Evolutionary conservation across 768 basidiomycete genomes (phyloP).

Genomic region (Mycena epipterygia): DNA sequence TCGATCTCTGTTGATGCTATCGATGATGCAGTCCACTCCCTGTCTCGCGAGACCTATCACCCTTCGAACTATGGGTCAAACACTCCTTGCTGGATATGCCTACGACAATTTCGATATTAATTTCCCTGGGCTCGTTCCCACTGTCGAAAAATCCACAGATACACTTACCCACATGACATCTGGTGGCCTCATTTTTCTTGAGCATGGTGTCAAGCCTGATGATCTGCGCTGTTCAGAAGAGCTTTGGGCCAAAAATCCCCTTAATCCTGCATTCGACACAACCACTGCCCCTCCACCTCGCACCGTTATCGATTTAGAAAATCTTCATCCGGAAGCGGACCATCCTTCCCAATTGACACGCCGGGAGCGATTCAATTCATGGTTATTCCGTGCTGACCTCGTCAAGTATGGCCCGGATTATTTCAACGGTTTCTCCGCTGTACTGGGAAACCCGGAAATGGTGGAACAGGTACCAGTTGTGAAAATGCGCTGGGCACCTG

Average conservation of each 20-base stretch:
- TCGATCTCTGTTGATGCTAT: constrained; percentile 45
- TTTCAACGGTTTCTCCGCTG: constrained; percentile 37
- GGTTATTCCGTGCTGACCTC: constrained; percentile 46
- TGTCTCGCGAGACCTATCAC: constrained; percentile 40
- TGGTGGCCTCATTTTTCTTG: constrained; percentile 45
- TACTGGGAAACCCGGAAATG: constrained; percentile 38
- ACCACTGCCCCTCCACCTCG: constrained; percentile 12
- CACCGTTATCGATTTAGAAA: constrained; percentile 33
- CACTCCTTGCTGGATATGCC: constrained; percentile 44
- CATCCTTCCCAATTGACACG: constrained; percentile 37
- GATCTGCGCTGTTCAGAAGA: constrained; percentile 49
- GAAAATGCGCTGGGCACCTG: constrained; percentile 8
- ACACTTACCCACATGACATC: constrained; percentile 52
- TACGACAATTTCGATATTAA: constrained; percentile 62
- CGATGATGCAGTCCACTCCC: constrained; percentile 37
- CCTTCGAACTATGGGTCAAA: constrained; percentile 40
- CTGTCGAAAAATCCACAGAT: constrained; percentile 42
- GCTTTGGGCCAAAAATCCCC: constrained; percentile 47
- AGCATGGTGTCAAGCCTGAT: constrained; percentile 35
- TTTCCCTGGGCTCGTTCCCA: constrained; percentile 46
- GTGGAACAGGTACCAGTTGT: constrained; percentile 34
- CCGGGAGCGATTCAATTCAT: constrained; percentile 42
- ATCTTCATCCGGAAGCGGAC: constrained; percentile 36
- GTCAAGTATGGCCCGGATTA: constrained; percentile 41
- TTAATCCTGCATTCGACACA: constrained; percentile 38